Evolutionary conservation across 1,284 basidiomycete genomes (phyloP).

Genomic region (Boletellus dicymbophilus): DNA sequence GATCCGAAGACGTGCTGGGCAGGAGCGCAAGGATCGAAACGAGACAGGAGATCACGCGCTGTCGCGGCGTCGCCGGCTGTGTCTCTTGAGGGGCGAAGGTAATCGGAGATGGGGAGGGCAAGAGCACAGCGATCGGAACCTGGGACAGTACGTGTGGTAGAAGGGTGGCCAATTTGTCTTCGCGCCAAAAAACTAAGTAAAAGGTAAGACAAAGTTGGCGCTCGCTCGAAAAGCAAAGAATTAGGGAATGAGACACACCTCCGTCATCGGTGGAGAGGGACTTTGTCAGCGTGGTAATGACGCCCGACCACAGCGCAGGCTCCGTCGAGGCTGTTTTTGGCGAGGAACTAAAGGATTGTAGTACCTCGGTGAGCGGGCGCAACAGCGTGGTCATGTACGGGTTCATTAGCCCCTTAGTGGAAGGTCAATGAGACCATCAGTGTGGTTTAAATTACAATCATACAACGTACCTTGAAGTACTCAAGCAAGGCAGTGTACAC

Average conservation of each 20-base stretch:
- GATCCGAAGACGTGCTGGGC: slow-evolving; percentile 28
- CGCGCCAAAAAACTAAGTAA: slow-evolving; percentile 85
- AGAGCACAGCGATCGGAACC: slow-evolving; percentile 17
- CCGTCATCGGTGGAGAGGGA: slow-evolving; percentile 83
- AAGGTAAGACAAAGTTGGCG: neutral
- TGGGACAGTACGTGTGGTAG: slow-evolving; percentile 29
- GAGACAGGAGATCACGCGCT: slow-evolving; percentile 19
- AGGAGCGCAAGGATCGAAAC: slow-evolving; percentile 17
- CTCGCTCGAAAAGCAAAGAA: neutral
- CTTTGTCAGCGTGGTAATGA: slow-evolving; percentile 67
- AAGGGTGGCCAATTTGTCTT: slow-evolving; percentile 64
- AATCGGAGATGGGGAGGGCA: slow-evolving; percentile 1
- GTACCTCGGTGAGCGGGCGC: slow-evolving; percentile 65
- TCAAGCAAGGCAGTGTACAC: slow-evolving; percentile 74
- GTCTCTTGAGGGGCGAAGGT: neutral
- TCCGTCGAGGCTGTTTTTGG: slow-evolving; percentile 25
- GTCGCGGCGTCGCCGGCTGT: slow-evolving; percentile 5
- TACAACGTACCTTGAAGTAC: slow-evolving; percentile 73
- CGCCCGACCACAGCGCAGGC: slow-evolving; percentile 61
- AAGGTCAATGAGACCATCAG: slow-evolving; percentile 8
- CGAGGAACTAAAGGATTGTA: slow-evolving; percentile 48
- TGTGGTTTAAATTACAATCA: neutral
- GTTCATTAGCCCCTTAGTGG: slow-evolving; percentile 80
- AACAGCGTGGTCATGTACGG: slow-evolving; percentile 85
- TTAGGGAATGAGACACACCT: slow-evolving; percentile 65